Percentiles rank a stretch among this genome's conserved stretches.
These are phyloP conservation scores for Globisporangium perplexum DNA, from an alignment of 352 stramenopile genomes.

Conservation along the genomic window DNA sequence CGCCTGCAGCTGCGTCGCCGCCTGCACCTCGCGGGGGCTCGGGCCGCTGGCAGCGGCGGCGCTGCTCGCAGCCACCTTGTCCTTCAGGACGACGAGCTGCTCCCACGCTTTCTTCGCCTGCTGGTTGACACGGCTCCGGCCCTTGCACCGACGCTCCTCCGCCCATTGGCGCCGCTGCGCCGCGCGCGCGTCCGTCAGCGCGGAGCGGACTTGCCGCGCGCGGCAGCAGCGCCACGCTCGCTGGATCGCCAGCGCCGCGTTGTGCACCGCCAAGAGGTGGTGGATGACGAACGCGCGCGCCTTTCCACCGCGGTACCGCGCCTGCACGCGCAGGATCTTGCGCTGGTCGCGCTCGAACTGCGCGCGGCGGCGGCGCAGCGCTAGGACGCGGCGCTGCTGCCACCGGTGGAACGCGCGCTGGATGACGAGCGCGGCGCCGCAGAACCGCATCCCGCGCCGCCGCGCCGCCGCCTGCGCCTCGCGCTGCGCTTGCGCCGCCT, in stretches of 20 bases:
- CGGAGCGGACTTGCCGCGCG: constrained; percentile 16
- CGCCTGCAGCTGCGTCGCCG: constrained; percentile 41
- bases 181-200: constrained; percentile 3
- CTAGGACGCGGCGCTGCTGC: constrained; percentile 23
- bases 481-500: constrained; percentile 11
- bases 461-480: constrained; percentile 4
- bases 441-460: constrained; percentile 7
- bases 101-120: constrained; percentile 19
- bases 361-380: constrained; percentile 33
- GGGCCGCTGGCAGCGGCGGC: neutral
- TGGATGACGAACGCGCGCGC: constrained; percentile 21
- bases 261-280: constrained; percentile 18
- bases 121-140: constrained; percentile 4
- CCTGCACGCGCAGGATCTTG: constrained; percentile 49
- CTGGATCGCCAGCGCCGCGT: constrained; percentile 32
- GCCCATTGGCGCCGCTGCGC: constrained; percentile 16
- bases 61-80: constrained; percentile 5
- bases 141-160: constrained; percentile 11
- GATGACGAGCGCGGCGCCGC: constrained; percentile 41
- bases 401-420: constrained; percentile 39
- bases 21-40: constrained; percentile 18
- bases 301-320: constrained; percentile 36
- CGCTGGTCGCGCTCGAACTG: constrained; percentile 61
- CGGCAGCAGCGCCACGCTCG: constrained; percentile 41
- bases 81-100: constrained; percentile 11